phyloP scores from a whole-genome alignment of 352 stramenopile genomes.

The Phytophthora pseudosyringae region DNA sequence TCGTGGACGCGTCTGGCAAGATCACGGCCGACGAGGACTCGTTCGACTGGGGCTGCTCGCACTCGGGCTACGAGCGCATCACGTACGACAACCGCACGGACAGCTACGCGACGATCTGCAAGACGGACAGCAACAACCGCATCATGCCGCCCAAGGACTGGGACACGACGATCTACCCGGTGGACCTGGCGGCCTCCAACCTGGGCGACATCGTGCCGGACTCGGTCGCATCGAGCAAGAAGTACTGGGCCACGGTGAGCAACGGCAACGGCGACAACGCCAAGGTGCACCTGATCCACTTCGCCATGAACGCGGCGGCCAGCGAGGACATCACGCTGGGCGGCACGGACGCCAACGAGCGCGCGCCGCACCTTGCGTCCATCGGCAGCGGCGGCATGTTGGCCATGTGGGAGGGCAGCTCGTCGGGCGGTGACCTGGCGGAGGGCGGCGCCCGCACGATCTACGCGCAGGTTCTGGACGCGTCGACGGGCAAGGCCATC shows the following conservation, averaged over 20 bases:
- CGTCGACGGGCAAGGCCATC: slow-evolving; percentile 46
- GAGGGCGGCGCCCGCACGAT: slow-evolving; percentile 39
- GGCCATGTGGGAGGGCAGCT: slow-evolving; percentile 58
- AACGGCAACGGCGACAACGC: slow-evolving; percentile 56
- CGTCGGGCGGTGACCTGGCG: slow-evolving; percentile 41
- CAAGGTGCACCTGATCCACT: slow-evolving; percentile 67
- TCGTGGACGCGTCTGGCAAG: slow-evolving; percentile 49
- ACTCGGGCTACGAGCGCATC: slow-evolving; percentile 67
- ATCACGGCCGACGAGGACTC: slow-evolving; percentile 48
- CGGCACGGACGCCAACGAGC: slow-evolving; percentile 57
- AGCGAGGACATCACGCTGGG: slow-evolving; percentile 62
- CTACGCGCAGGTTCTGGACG: slow-evolving; percentile 57
- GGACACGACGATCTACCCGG: slow-evolving; percentile 61
- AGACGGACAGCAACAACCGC: slow-evolving; percentile 77
- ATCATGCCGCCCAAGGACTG: slow-evolving; percentile 69
- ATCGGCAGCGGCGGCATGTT: slow-evolving; percentile 53
- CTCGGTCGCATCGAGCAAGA: slow-evolving; percentile 27
- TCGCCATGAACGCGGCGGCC: slow-evolving; percentile 47
- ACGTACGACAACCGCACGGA: slow-evolving; percentile 55
- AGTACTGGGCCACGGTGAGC: slow-evolving; percentile 71
- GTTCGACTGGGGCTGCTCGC: slow-evolving; percentile 68
- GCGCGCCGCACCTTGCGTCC: slow-evolving; percentile 48
- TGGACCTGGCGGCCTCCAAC: slow-evolving; percentile 54
- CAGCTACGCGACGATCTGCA: slow-evolving; percentile 61
- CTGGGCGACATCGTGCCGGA: slow-evolving; percentile 61